Conservation (phyloP, 140 eudicot species). For the Bidens hawaiensis region DNA sequence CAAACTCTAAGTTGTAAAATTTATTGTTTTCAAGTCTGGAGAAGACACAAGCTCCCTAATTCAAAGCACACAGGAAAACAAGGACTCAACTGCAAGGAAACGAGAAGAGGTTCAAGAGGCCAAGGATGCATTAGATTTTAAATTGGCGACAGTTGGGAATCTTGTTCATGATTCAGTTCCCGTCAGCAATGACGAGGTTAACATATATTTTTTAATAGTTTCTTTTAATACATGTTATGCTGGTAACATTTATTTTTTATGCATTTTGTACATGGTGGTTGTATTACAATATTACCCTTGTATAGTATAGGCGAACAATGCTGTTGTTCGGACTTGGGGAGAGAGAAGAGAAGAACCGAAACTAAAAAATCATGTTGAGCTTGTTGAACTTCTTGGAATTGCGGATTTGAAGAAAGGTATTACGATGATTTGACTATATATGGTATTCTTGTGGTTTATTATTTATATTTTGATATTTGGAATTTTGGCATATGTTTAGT, state of each 20-base stretch:
- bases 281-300: neutral
- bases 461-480: neutral
- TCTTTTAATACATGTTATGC: neutral
- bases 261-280: neutral
- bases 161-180: conserved; percentile 96
- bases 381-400: conserved; percentile 89
- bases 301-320: conserved; percentile 59
- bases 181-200: conserved; percentile 77
- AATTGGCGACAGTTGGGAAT: conserved; percentile 63
- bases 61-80: conserved; percentile 59
- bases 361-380: conserved; percentile 83
- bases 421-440: neutral
- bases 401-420: conserved; percentile 75
- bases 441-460: neutral
- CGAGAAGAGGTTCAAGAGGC: conserved; percentile 67
- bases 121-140: conserved; percentile 41
- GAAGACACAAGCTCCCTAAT: conserved; percentile 62
- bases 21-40: conserved; percentile 44
- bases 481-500: too few species aligned
- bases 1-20: neutral
- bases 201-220: neutral
- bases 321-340: conserved; percentile 73
- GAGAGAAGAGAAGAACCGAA: conserved; percentile 61
- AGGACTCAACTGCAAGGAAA: conserved; percentile 42
- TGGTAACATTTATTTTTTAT: neutral